These are phyloP conservation scores for Dunaliella salina DNA, from an alignment of 163 green algal genomes.

Conservation along the genomic window DNA sequence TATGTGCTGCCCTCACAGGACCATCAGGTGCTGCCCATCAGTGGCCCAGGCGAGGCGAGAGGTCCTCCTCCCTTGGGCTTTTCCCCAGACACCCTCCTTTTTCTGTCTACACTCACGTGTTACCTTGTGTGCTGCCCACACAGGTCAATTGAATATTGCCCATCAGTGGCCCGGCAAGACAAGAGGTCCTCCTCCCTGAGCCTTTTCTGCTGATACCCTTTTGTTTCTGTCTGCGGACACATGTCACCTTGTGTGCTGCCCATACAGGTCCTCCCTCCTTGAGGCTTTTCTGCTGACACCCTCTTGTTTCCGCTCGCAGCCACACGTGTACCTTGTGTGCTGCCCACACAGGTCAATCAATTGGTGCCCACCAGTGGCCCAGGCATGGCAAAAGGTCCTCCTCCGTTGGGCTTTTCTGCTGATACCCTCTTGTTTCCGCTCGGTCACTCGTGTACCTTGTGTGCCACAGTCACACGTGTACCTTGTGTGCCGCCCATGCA, in stretches of 20 bases:
- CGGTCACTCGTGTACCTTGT: slow-evolving; percentile 80
- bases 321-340: no score
- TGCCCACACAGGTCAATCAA: slow-evolving; percentile 31
- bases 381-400: slow-evolving; percentile 76
- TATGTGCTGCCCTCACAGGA: slow-evolving; percentile 9
- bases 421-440: no score
- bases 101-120: no score
- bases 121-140: neutral
- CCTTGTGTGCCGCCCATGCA: neutral
- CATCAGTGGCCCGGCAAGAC: slow-evolving; percentile 93
- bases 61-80: no score
- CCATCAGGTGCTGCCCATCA: slow-evolving; percentile 86
- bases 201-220: slow-evolving; percentile 86
- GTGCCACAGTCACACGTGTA: no score
- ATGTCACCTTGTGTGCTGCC: no score
- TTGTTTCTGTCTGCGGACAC: no score
- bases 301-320: no score
- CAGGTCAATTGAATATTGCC: slow-evolving; percentile 71
- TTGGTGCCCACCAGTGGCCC: slow-evolving; percentile 93
- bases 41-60: no score
- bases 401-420: slow-evolving; percentile 66
- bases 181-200: no score
- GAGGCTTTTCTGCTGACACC: no score
- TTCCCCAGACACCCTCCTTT: slow-evolving; percentile 88
- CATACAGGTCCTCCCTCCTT: no score